These are phyloP conservation scores for Arachnopeziza araneosa DNA, from an alignment of 2,329 filamentous ascomycete species.

Conservation along the genomic window DNA sequence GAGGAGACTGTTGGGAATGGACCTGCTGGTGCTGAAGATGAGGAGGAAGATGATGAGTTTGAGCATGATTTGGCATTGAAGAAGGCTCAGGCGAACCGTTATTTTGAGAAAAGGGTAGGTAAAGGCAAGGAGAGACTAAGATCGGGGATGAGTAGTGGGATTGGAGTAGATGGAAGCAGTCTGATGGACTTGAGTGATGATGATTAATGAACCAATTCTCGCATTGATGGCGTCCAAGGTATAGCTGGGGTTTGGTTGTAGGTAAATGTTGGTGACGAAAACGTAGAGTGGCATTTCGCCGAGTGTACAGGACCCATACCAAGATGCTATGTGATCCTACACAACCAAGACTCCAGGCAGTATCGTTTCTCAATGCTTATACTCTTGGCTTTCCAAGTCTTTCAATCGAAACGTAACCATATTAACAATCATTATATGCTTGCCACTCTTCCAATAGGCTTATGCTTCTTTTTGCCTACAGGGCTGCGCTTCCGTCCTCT, in stretches of 20 bases:
- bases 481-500: constrained; percentile 21
- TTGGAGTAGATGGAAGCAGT: constrained; percentile 36
- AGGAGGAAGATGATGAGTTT: constrained; percentile 48
- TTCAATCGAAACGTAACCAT: too few species aligned
- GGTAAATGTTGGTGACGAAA: background rate
- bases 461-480: background rate
- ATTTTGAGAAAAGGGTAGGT: constrained; percentile 21
- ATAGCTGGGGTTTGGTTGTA: background rate
- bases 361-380: too few species aligned
- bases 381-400: too few species aligned
- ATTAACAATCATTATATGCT: too few species aligned
- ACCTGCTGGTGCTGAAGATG: constrained; percentile 25
- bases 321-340: background rate
- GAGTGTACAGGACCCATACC: background rate
- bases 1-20: constrained; percentile 49
- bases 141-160: constrained; percentile 32
- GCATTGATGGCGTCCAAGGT: background rate
- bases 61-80: constrained; percentile 46
- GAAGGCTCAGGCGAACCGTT: constrained; percentile 39
- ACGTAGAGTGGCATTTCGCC: background rate
- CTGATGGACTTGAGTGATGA: constrained; percentile 55
- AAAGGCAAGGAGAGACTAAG: constrained; percentile 40
- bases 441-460: too few species aligned
- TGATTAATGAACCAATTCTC: constrained; percentile 30
- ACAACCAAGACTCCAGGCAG: too few species aligned